Base-by-base conservation (phyloP, 768 basidiomycete species). In the Boletus pseudopeckii region DNA sequence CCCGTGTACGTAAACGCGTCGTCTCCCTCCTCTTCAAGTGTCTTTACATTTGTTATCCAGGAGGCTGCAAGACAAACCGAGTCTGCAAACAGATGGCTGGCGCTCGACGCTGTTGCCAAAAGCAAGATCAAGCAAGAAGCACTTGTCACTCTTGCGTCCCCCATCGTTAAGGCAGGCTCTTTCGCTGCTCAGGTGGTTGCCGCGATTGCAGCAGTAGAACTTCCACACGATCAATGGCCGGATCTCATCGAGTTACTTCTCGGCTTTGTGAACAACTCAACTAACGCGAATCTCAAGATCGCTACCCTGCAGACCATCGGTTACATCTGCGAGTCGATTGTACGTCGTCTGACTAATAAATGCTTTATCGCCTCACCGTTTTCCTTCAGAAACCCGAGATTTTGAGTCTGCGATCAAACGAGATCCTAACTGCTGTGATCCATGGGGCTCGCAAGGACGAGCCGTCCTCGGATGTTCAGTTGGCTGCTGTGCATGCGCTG, bases 381-480 rank as follows among this genome's bases (percentile, higher is more conserved):
- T n/a, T 24, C 2, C 9, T 18, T 3, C 61, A 98, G 96, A 90
- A 92, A 83, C 94, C 96, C 11, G 93, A 96, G 62, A 88, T 97
- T 54, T 73, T 99, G 55, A 86, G 84, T 48, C 68, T 88, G 54
- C 85, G 92, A 63, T 90, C 96, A 3, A 98, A 99, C 67, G 95
- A 98, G 74, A 99, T 99, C 67, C 74, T 99, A 48, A 99, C 97
- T 14, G 95, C 95, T 9, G 97, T 99, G 53, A 96, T 99, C 46
- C 96, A 98, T 68, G 97, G 97, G 8, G 96, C 95, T 24, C 82
- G 96, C 47, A 96, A 95, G 72, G 97, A 98, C 59, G 97, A 99
- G 65, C 80, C 90, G 0, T 92, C 92, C 2, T 52, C 79, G 14
- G 93, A 98, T 0, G 97, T 99, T 14, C 97, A 98, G 63, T 75